Percentiles rank a stretch among this genome's conserved stretches.
These are phyloP conservation scores for Pseudocercospora eumusae DNA, from an alignment of 2,329 filamentous ascomycete genomes.

Conservation along the genomic window DNA sequence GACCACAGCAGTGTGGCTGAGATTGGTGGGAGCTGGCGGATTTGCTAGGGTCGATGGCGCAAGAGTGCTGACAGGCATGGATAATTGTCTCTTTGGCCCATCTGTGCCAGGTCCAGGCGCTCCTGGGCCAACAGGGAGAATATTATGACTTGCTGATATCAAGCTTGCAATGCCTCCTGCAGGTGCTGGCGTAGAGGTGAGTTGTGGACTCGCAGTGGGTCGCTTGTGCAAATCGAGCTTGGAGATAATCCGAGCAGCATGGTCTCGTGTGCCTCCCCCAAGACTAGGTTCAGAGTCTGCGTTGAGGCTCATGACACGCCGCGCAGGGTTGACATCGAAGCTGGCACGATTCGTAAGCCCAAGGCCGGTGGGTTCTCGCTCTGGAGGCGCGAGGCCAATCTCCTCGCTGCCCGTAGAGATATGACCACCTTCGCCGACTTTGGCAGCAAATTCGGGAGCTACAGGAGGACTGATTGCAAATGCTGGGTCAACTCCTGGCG, in stretches of 20 bases:
- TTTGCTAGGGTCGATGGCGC: slow-evolving; percentile 81
- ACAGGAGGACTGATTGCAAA: slow-evolving; percentile 90
- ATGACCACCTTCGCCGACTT: slow-evolving; percentile 65
- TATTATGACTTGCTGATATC: slow-evolving; percentile 79
- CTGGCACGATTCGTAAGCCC: slow-evolving; percentile 63
- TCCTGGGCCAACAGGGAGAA: slow-evolving; percentile 65
- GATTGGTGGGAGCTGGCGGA: slow-evolving; percentile 77
- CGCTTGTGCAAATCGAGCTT: slow-evolving; percentile 89
- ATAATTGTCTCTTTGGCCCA: slow-evolving; percentile 34
- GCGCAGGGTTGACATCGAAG: slow-evolving; percentile 64
- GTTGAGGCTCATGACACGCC: slow-evolving; percentile 52
- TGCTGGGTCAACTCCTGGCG: slow-evolving; percentile 63
- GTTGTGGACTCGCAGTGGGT: slow-evolving; percentile 53
- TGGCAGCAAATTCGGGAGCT: slow-evolving; percentile 87
- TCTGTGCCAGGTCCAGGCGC: slow-evolving; percentile 39
- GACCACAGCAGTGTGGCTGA: slow-evolving; percentile 82
- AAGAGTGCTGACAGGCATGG: slow-evolving; percentile 62
- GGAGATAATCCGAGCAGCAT: slow-evolving; percentile 85
- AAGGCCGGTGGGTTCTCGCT: slow-evolving; percentile 40
- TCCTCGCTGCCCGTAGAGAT: slow-evolving; percentile 58
- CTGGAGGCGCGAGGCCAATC: slow-evolving; percentile 54
- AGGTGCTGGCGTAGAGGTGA: slow-evolving; percentile 38
- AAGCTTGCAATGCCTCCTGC: slow-evolving; percentile 76
- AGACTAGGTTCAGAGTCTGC: slow-evolving; percentile 50
- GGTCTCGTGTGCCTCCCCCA: slow-evolving; percentile 73